These are phyloP conservation scores for Saccharomyces hybrid DNA, from an alignment of 1,139 yeast species.

Conservation along the genomic window DNA sequence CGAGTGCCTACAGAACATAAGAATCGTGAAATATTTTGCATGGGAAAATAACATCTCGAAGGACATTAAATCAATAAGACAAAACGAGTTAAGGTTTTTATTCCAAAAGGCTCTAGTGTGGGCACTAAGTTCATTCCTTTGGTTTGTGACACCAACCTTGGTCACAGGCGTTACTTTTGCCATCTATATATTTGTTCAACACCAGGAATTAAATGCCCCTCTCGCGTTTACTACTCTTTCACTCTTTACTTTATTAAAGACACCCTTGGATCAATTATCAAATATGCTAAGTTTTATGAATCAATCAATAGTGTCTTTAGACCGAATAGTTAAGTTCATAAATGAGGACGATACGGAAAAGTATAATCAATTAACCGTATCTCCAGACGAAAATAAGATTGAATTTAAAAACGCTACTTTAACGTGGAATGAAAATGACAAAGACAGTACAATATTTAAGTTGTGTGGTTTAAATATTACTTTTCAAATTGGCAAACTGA, in stretches of 20 bases:
- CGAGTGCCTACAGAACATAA: conserved; percentile 5
- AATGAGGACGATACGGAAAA: conserved; percentile 39
- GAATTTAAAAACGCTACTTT: conserved; percentile 5
- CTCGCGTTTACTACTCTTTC: conserved; percentile 6
- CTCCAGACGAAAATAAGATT: conserved; percentile 19
- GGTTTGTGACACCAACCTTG: conserved; percentile 6
- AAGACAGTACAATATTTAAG: conserved; percentile 52
- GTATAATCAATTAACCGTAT: conserved; percentile 2
- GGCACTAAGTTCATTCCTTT: conserved; percentile 2
- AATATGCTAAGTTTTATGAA: conserved; percentile 36
- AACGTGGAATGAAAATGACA: conserved; percentile 33
- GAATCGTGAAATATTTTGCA: conserved; percentile 6
- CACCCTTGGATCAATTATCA: conserved; percentile 4
- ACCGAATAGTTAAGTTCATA: conserved; percentile 44
- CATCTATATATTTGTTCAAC: conserved; percentile 8
- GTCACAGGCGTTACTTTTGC: conserved; percentile 5
- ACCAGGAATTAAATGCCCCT: conserved; percentile 4
- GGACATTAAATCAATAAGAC: conserved; percentile 1
- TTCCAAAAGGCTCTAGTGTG: conserved; percentile 1
- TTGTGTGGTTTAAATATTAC: conserved; percentile 45
- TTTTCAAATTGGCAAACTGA: conserved; percentile 63
- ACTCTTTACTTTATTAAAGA: conserved; percentile 4
- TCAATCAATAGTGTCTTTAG: conserved; percentile 17
- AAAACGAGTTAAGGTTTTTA: conserved; percentile 1
- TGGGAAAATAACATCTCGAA: conserved; percentile 29